phyloP scores from a whole-genome alignment of 23 red algal genomes.

The Gracilariopsis chorda region DNA sequence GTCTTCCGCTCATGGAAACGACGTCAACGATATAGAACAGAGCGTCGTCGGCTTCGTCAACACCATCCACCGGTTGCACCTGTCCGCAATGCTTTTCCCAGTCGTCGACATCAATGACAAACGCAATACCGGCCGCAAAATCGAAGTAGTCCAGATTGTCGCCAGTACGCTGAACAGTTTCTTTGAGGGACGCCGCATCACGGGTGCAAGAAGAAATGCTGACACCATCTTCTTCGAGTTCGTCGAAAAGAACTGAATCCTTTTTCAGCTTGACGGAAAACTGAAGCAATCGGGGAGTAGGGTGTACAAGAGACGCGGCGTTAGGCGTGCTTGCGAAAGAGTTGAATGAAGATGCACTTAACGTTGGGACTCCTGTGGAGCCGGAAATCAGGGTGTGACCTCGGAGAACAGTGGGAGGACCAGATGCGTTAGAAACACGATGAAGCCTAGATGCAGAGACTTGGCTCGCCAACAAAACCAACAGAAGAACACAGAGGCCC shows the following conservation, averaged over 20 bases:
- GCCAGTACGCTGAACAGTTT: neutral
- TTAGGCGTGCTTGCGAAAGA: no score
- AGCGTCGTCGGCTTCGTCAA: constrained; percentile 2
- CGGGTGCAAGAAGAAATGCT: neutral
- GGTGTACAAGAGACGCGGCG: no score
- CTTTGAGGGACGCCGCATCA: neutral
- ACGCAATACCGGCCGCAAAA: neutral
- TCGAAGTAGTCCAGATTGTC: neutral
- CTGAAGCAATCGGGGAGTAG: neutral
- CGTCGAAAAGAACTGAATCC: constrained; percentile 9
- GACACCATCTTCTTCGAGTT: constrained; percentile 4
- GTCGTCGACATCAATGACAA: constrained; percentile 5
- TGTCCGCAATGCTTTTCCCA: constrained; percentile 1
- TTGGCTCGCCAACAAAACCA: no score
- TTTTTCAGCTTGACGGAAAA: neutral
- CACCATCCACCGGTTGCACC: neutral
- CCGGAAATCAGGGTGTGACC: neutral
- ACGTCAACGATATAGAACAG: neutral
- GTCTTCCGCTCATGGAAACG: neutral
- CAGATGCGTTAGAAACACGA: neutral
- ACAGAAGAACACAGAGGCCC: no score
- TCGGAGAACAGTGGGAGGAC: neutral
- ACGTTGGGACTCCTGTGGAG: neutral
- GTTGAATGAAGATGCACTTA: no score
- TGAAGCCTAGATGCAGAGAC: neutral